Evolutionary conservation across 2,329 filamentous ascomycete genomes (phyloP), one percentile per base, ranked within the genome.

Genomic region (Lachnellula hyalina): DNA sequence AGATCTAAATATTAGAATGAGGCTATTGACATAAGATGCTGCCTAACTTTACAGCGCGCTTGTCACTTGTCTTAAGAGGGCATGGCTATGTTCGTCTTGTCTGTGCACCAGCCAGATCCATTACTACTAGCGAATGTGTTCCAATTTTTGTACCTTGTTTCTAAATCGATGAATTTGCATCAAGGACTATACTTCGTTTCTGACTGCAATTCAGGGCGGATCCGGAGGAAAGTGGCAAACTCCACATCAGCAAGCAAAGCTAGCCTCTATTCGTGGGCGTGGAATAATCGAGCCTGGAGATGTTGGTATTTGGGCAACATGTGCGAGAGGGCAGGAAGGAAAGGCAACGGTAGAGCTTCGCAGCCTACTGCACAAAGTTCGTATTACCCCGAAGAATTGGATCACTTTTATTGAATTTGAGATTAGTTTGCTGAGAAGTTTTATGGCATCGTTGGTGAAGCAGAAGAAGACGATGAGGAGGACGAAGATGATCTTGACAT

Each of bases 281-380:
- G 76, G 75, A 41, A 75, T 70, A 12, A 71, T 91, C 47, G 81
- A 88, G 62, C 75, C 85, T 5, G 87, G 87, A 5, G 86, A 91
- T 65, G 75, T 78, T 51, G 89, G 89, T 5, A 84, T 93, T 55
- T 93, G 87, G 87, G 85, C 86, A 28, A 91, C 88, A 0, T 92
- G 87, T 68, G 83, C 86, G 50, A 81, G 86, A 67, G 82, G 82
- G 61, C 86, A 87, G 74, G 87, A 89, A 71, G 77, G 76, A 42
- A 86, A 84, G 70, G 86, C 87, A 14, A 79, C 87, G 2, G 75
- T 77, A 49, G 89, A 93, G 68, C 77, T 91, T 59, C 77, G 76
- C 54, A 72, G 79, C 55, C 72, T 91, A 21, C 87, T 90, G 65
- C 77, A 85, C 44, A 79, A 87, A 74, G 85, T 88, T 71, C 57